A percentile compares a stretch with the other conserved stretches of the same genome.
Conservation (phyloP, 495 filamentous ascomycete genomes). For the Ramalina intermedia region DNA sequence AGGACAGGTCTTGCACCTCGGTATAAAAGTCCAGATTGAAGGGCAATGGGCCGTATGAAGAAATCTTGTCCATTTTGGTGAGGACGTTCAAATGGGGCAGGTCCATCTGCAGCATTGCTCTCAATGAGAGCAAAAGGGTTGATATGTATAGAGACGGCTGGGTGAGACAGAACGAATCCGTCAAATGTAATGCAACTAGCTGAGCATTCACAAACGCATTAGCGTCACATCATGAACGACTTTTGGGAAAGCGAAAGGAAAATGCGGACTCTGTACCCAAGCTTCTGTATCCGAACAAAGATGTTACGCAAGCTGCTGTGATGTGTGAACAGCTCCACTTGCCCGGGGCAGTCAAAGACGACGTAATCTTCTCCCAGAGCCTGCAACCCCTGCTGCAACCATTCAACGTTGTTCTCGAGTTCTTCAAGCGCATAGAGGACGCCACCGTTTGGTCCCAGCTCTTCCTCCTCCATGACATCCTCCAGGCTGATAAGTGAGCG, state of each 20-base stretch:
- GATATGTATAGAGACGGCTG: conserved; percentile 90
- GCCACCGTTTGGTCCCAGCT: conserved; percentile 83
- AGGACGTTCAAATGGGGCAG: conserved; percentile 89
- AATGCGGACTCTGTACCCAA: conserved; percentile 70
- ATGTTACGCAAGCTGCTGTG: conserved; percentile 82
- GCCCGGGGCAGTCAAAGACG: conserved; percentile 89
- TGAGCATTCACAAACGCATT: conserved; percentile 22
- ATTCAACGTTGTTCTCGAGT: conserved; percentile 81
- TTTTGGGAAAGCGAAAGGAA: conserved; percentile 11
- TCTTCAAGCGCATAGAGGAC: conserved; percentile 90
- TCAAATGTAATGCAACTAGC: conserved; percentile 81
- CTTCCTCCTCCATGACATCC: conserved; percentile 87
- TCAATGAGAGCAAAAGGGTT: conserved; percentile 76
- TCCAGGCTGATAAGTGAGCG: conserved; percentile 78
- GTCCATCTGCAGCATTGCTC: conserved; percentile 95
- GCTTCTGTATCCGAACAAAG: conserved; percentile 75
- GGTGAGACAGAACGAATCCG: conserved; percentile 82
- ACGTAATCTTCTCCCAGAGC: conserved; percentile 80
- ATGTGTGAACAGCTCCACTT: conserved; percentile 93
- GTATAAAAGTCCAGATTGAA: conserved; percentile 96
- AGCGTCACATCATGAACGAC: conserved; percentile 3
- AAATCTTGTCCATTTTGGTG: conserved; percentile 90
- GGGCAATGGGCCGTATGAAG: conserved; percentile 62
- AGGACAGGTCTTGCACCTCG: conserved; percentile 84
- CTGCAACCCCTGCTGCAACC: conserved; percentile 66